Base-by-base conservation (phyloP, 345 rosid genomes). In the Laguncularia racemosa region DNA sequence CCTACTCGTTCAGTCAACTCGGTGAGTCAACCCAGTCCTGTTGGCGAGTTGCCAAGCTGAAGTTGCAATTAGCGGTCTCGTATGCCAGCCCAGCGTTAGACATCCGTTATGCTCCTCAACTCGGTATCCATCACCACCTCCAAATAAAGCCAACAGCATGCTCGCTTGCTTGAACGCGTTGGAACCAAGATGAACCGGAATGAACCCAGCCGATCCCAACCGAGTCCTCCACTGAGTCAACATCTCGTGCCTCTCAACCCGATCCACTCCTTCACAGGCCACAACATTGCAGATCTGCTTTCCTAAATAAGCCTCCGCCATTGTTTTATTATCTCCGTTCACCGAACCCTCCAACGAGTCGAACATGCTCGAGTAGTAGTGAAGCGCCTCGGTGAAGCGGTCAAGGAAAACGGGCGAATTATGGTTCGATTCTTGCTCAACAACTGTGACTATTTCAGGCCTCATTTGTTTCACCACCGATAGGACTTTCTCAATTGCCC, bases 101-200 rank as follows among this genome's bases (percentile, higher is more conserved):
- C 95, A 82, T 1, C 96, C 98, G 12, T 67, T 65, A 13, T 66
- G 81, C 77, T 91, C 98, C 71, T 91, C 98, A 70, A 91, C 98
- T 28, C 77, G 64, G 58, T 85, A 91, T 20, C 98, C 98, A 18
- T 88, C 86, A 2, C 95, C 95, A 16, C 96, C 88, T 4, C 83
- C 81, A 28, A 67, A 84, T 16, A 84, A 26, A 2, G 86, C 91
- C 72, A 91, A 44, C 19, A 91, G 56, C 88, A 75, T 82, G 63
- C 98, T 84, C 0, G 95, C 96, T 71, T 88, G 98, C 76, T 81
- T 84, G 64, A 62, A 91, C 47, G 98, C 96, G 60, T 85, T 88
- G 0, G 98, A 91, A 9, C 98, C 96, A 0, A 91, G 79, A 53
- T 74, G 88, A 2, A 70, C 98, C 64, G 90, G 84, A 0, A 50